Evolutionary conservation across 2,329 filamentous ascomycete genomes (phyloP).

Genomic region (Colletotrichum magnum): DNA sequence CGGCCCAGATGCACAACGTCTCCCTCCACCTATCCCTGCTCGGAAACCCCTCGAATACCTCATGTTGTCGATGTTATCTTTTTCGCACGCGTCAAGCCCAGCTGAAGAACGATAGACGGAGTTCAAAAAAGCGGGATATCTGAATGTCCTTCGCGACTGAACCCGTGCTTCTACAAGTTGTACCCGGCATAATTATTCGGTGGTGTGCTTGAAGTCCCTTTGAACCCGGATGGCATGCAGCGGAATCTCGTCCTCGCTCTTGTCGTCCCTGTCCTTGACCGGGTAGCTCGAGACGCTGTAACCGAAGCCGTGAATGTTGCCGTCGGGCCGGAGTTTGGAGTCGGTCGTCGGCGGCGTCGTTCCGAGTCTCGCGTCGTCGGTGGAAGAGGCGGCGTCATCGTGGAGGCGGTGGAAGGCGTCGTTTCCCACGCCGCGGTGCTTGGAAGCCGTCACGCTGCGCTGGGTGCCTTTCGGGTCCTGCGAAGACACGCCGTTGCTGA

Average conservation of each 20-base stretch:
- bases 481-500: constrained; percentile 39
- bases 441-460: constrained; percentile 24
- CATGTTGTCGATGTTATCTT: too few species aligned
- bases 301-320: constrained; percentile 45
- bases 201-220: constrained; percentile 51
- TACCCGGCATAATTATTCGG: background rate
- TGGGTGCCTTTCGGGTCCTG: constrained; percentile 28
- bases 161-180: too few species aligned
- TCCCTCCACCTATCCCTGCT: too few species aligned
- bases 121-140: background rate
- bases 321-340: constrained; percentile 50
- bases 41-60: too few species aligned
- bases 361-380: constrained; percentile 28
- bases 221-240: constrained; percentile 56
- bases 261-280: constrained; percentile 44
- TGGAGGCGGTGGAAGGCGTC: constrained; percentile 51
- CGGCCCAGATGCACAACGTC: too few species aligned
- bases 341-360: constrained; percentile 34
- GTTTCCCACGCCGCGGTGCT: constrained; percentile 26
- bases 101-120: background rate
- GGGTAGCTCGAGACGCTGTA: constrained; percentile 51
- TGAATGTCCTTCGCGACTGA: background rate
- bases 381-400: constrained; percentile 48
- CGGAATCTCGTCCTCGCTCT: constrained; percentile 54
- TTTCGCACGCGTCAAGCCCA: too few species aligned